phyloP scores from a whole-genome alignment of 805 yeast genomes.

The Saccharomycopsis oosterbeekiorum region DNA sequence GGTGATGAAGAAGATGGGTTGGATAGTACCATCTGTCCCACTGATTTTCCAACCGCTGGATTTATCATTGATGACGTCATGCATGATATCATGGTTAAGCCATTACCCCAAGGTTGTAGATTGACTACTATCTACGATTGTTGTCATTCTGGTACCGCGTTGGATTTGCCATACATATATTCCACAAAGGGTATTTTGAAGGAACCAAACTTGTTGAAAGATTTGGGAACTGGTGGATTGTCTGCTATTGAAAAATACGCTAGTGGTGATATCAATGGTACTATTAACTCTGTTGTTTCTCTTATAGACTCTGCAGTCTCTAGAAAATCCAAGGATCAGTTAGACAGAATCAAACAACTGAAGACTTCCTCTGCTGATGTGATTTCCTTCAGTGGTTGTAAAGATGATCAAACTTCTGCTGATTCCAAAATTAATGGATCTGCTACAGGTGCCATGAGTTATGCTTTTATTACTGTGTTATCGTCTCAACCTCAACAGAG shows the following conservation, averaged over 20 bases:
- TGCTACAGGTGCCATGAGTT: conserved; percentile 71
- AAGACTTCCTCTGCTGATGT: conserved; percentile 63
- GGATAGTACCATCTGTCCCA: conserved; percentile 54
- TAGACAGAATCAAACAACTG: conserved; percentile 31
- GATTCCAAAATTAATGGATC: conserved; percentile 54
- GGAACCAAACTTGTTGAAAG: conserved; percentile 60
- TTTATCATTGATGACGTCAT: conserved; percentile 56
- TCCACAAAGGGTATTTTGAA: conserved; percentile 65
- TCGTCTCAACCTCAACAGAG: conserved; percentile 44
- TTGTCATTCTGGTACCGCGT: conserved; percentile 66
- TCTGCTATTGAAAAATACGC: conserved; percentile 44
- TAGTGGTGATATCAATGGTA: conserved; percentile 33
- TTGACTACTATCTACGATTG: conserved; percentile 65
- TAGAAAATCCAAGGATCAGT: not conserved
- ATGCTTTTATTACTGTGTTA: conserved; percentile 55
- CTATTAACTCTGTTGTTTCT: conserved; percentile 14
- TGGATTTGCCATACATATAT: conserved; percentile 61
- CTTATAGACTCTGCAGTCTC: conserved; percentile 12
- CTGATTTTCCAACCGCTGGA: conserved; percentile 53
- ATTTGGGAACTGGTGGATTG: conserved; percentile 52
- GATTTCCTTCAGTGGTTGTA: conserved; percentile 58
- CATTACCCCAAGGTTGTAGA: conserved; percentile 55
- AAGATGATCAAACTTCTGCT: conserved; percentile 52
- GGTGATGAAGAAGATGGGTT: conserved; percentile 58
- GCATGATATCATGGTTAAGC: conserved; percentile 51